Percentiles rank a stretch among this genome's conserved stretches.
phyloP scores from a whole-genome alignment of 805 yeast genomes.

The Ogataea paraovalis region DNA sequence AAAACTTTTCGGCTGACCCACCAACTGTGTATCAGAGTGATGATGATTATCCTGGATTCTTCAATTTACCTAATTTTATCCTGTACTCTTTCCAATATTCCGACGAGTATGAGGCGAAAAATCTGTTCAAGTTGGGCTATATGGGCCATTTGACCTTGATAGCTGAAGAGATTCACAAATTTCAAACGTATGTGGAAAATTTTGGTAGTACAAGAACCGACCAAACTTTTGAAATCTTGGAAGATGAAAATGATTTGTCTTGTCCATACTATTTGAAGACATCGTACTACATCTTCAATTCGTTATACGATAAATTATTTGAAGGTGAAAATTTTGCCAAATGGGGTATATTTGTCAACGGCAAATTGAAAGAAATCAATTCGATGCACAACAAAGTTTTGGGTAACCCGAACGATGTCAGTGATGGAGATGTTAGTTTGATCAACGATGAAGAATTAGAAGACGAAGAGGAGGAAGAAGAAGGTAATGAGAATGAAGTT shows the following conservation, averaged over 20 bases:
- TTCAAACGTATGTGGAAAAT: conserved; percentile 34
- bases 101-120: conserved; percentile 28
- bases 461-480: conserved; percentile 22
- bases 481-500: conserved; percentile 19
- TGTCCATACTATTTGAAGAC: conserved; percentile 30
- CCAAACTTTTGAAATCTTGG: conserved; percentile 28
- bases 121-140: conserved; percentile 49
- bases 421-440: conserved; percentile 6
- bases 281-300: conserved; percentile 30
- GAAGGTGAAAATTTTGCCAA: conserved; percentile 20
- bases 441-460: conserved; percentile 20
- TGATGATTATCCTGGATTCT: conserved; percentile 28
- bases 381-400: conserved; percentile 54
- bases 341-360: conserved; percentile 51
- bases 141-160: conserved; percentile 79
- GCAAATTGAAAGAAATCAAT: conserved; percentile 46
- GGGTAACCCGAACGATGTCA: conserved; percentile 40
- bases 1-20: conserved; percentile 17
- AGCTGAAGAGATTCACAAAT: conserved; percentile 58
- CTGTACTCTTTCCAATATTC: conserved; percentile 28
- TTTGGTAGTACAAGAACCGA: conserved; percentile 32
- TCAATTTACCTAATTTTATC: conserved; percentile 29
- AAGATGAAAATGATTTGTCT: conserved; percentile 24
- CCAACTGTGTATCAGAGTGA: conserved; percentile 4
- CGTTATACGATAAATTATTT: conserved; percentile 30